phyloP scores from a whole-genome alignment of 495 filamentous ascomycete species.

The Penicillium alfredii region DNA sequence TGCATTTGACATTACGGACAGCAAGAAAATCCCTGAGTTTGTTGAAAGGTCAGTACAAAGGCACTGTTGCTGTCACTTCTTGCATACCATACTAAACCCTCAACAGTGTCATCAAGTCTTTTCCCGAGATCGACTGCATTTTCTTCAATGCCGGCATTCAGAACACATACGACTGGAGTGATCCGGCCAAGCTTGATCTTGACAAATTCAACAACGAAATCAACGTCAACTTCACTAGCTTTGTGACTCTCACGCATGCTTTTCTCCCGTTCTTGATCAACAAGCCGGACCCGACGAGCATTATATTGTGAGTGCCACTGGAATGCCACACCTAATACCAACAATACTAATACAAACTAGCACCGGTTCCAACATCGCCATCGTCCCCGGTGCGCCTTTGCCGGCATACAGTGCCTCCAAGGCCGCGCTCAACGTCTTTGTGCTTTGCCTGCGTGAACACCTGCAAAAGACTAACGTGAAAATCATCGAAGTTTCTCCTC shows the following conservation, averaged over 20 bases:
- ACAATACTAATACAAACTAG: slow-evolving; percentile 8
- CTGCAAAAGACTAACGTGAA: slow-evolving; percentile 45
- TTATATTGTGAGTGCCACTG: slow-evolving; percentile 32
- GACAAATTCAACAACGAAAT: slow-evolving; percentile 45
- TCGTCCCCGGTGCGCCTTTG: slow-evolving; percentile 33
- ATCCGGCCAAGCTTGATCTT: slow-evolving; percentile 50
- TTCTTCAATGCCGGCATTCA: slow-evolving; percentile 40
- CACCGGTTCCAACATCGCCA: slow-evolving; percentile 37
- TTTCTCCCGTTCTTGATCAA: slow-evolving; percentile 55
- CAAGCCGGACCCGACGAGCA: slow-evolving; percentile 27
- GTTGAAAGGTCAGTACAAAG: slow-evolving; percentile 49
- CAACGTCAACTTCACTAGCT: slow-evolving; percentile 58
- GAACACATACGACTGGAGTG: slow-evolving; percentile 47
- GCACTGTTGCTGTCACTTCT: too few relatives aligned
- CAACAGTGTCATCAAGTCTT: slow-evolving; percentile 46
- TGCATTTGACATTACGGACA: slow-evolving; percentile 57
- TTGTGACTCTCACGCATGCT: slow-evolving; percentile 50
- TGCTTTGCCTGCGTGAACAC: slow-evolving; percentile 54
- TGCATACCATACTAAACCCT: too few relatives aligned
- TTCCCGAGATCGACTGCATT: slow-evolving; percentile 45
- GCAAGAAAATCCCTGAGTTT: slow-evolving; percentile 51
- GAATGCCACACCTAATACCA: background rate
- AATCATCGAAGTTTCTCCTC: slow-evolving; percentile 61
- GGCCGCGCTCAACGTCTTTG: slow-evolving; percentile 40
- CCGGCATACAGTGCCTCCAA: slow-evolving; percentile 40